Conservation (phyloP, 2,329 filamentous ascomycete genomes). For the Laburnicola sp. region DNA sequence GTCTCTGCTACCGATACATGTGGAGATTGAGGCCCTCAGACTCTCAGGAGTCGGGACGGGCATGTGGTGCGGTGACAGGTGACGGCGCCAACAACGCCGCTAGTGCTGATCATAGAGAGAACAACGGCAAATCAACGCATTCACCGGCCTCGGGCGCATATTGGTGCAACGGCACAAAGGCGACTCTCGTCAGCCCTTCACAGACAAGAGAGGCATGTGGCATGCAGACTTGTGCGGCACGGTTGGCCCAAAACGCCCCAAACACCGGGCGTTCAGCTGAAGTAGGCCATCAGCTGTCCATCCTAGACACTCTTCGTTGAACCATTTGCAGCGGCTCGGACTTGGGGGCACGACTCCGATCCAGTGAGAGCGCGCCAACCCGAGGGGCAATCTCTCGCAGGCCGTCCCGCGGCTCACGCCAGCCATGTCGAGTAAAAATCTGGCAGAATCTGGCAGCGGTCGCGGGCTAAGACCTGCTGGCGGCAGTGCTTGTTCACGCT, state of each 20-base stretch:
- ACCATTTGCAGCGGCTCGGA: slow-evolving; percentile 13
- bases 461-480: slow-evolving; percentile 20
- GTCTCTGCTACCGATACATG: too few species aligned
- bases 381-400: slow-evolving; percentile 23
- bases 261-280: slow-evolving; percentile 23
- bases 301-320: slow-evolving; percentile 14
- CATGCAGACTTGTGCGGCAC: slow-evolving; percentile 23
- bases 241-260: slow-evolving; percentile 16
- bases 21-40: too few species aligned
- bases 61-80: slow-evolving; percentile 29
- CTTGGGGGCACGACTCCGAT: slow-evolving; percentile 5
- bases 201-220: slow-evolving; percentile 23
- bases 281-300: slow-evolving; percentile 21
- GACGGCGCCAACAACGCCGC: slow-evolving; percentile 28
- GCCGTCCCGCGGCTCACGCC: slow-evolving; percentile 26
- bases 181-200: slow-evolving; percentile 10
- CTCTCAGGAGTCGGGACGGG: slow-evolving; percentile 39
- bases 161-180: slow-evolving; percentile 18
- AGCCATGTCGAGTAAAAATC: slow-evolving; percentile 25
- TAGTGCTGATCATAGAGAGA: slow-evolving; percentile 20
- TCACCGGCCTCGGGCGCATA: slow-evolving; percentile 12
- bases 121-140: slow-evolving; percentile 22
- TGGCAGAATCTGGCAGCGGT: slow-evolving; percentile 28
- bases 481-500: slow-evolving; percentile 33
- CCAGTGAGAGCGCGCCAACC: slow-evolving; percentile 18